These are phyloP conservation scores for Polytrichum commune DNA, from an alignment of 225 moss, liverwort and hornwort species.

Conservation along the genomic window DNA sequence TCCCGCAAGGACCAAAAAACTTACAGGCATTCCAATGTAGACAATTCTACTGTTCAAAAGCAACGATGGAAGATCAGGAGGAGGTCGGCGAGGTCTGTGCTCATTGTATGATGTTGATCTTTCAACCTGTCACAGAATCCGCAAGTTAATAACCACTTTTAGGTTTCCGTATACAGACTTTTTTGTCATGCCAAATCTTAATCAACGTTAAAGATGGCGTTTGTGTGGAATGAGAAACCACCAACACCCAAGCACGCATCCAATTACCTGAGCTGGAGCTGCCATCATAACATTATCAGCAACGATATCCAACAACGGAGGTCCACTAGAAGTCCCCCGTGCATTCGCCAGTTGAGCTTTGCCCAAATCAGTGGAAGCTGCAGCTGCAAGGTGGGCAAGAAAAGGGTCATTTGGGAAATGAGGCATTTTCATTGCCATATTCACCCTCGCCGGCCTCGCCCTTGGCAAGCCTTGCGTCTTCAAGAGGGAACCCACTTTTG, in stretches of 20 bases:
- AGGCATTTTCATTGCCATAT: slow-evolving; percentile 72
- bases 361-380: slow-evolving; percentile 76
- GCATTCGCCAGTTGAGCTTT: slow-evolving; percentile 84
- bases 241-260: background rate
- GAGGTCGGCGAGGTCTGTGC: slow-evolving; percentile 94
- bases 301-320: slow-evolving; percentile 79
- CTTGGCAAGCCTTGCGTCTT: slow-evolving; percentile 20
- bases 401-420: slow-evolving; percentile 82
- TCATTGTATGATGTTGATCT: slow-evolving; percentile 94
- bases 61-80: slow-evolving; percentile 95
- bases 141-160: background rate
- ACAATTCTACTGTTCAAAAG: slow-evolving; percentile 96
- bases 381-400: slow-evolving; percentile 77
- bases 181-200: too few species aligned
- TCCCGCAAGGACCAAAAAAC: slow-evolving; percentile 7
- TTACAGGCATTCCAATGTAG: slow-evolving; percentile 98
- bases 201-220: too few species aligned
- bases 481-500: slow-evolving; percentile 2
- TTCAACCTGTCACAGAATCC: slow-evolving; percentile 63
- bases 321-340: slow-evolving; percentile 56
- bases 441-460: slow-evolving; percentile 48
- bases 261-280: slow-evolving; percentile 90
- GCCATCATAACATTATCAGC: slow-evolving; percentile 87
- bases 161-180: too few species aligned
- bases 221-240: background rate